Conservation (phyloP, 345 rosid genomes). For the Boechera retrofracta region DNA sequence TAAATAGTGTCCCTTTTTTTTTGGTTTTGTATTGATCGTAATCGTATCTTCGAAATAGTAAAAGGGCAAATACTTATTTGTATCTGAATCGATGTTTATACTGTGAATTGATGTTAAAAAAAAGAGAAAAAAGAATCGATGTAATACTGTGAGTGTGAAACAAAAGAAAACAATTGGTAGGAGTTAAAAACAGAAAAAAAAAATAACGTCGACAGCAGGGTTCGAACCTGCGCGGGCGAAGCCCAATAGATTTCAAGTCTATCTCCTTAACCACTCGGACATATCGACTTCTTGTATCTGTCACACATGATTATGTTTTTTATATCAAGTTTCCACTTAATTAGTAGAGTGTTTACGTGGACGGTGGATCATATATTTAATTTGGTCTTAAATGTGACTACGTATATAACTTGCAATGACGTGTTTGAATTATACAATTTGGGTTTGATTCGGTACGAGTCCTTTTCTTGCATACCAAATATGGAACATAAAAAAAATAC, state of each 20-base stretch:
- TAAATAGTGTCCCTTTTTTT: neutral
- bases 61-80: neutral
- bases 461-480: slow-evolving; percentile 5
- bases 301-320: too few species aligned
- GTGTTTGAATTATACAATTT: neutral
- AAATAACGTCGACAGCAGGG: slow-evolving; percentile 73
- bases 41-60: neutral
- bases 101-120: neutral
- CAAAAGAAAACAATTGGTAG: too few species aligned
- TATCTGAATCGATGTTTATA: neutral
- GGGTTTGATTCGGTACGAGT: slow-evolving; percentile 30
- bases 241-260: slow-evolving; percentile 95
- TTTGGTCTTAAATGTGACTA: too few species aligned
- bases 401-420: neutral
- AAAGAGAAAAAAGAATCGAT: neutral
- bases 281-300: slow-evolving; percentile 58
- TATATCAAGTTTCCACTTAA: too few species aligned
- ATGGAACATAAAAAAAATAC: neutral
- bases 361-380: neutral
- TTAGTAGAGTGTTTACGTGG: neutral
- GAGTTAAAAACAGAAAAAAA: neutral
- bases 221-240: slow-evolving; percentile 87
- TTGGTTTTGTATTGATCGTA: neutral
- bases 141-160: neutral
- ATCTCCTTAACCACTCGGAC: slow-evolving; percentile 99